Percentiles rank a stretch among this genome's conserved stretches.
Conservation (phyloP, 768 basidiomycete genomes). For the Fomitopsis pulvina region DNA sequence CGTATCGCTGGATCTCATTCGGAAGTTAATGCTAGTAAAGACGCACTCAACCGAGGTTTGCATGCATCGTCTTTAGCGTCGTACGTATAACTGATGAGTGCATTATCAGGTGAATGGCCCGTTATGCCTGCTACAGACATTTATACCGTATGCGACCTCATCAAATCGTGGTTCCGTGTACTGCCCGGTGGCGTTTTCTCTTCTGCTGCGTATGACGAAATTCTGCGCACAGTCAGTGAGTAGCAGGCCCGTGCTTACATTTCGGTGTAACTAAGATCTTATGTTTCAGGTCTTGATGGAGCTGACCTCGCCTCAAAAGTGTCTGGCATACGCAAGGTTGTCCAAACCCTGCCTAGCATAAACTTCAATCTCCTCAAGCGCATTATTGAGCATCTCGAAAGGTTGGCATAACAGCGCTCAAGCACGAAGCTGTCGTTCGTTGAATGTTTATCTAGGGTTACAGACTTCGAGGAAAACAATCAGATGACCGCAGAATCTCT, state of each 20-base stretch:
- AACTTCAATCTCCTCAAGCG: conserved; percentile 79
- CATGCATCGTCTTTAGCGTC: background rate
- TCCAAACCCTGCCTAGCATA: conserved; percentile 61
- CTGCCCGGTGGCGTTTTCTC: conserved; percentile 80
- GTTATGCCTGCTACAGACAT: conserved; percentile 60
- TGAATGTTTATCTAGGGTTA: conserved; percentile 44
- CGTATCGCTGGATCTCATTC: conserved; percentile 75
- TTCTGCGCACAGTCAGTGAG: conserved; percentile 67
- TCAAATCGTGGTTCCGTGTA: conserved; percentile 83
- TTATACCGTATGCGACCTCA: conserved; percentile 74
- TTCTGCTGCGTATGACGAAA: conserved; percentile 53
- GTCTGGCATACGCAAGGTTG: conserved; percentile 53
- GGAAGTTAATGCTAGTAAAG: conserved; percentile 63
- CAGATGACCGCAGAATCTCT: conserved; percentile 86
- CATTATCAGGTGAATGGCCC: conserved; percentile 48
- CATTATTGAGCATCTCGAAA: conserved; percentile 80
- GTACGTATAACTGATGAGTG: background rate
- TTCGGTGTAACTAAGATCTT: background rate
- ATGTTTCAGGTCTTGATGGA: conserved; percentile 32
- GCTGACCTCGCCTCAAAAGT: conserved; percentile 63
- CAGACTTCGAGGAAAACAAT: conserved; percentile 81
- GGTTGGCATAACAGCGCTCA: conserved; percentile 29
- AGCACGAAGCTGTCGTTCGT: background rate
- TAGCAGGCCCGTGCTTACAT: background rate
- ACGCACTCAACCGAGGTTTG: conserved; percentile 68